Evolutionary conservation across 208 protist genomes (phyloP).

Genomic region (Spongospora subterranea): DNA sequence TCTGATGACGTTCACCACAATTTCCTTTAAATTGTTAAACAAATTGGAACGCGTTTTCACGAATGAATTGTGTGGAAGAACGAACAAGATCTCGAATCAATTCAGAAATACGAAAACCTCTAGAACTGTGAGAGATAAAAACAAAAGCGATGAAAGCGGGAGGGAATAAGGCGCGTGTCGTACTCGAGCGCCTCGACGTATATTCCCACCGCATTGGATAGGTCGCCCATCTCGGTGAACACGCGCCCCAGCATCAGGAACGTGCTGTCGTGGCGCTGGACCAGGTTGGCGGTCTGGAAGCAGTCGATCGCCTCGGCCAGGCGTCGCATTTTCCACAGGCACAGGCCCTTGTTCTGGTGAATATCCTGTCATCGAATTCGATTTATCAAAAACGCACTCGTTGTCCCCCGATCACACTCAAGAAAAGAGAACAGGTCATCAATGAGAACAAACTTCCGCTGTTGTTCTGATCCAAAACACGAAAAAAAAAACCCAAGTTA

Average conservation of each 20-base stretch:
- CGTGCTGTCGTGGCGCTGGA: conserved; percentile 86
- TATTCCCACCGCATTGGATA: conserved; percentile 78
- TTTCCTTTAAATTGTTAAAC: too few relatives aligned
- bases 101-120: too few relatives aligned
- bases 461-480: too few relatives aligned
- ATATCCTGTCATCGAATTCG: conserved; percentile 74
- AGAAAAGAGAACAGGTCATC: background rate
- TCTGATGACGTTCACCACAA: too few relatives aligned
- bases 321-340: conserved; percentile 81
- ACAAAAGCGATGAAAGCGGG: background rate
- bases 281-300: conserved; percentile 82
- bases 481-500: too few relatives aligned
- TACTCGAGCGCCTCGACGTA: conserved; percentile 83
- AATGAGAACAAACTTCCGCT: too few relatives aligned
- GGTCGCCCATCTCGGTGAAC: conserved; percentile 77
- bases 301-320: conserved; percentile 73
- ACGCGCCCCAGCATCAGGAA: conserved; percentile 86
- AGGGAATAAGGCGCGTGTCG: background rate
- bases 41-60: too few relatives aligned
- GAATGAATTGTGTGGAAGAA: too few relatives aligned
- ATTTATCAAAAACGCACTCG: background rate
- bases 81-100: too few relatives aligned
- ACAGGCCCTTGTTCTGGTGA: conserved; percentile 87
- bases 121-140: conserved; percentile 20
- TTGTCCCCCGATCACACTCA: background rate